phyloP scores from a whole-genome alignment of 306 rosid genomes.

The Cucurbita pepo region DNA sequence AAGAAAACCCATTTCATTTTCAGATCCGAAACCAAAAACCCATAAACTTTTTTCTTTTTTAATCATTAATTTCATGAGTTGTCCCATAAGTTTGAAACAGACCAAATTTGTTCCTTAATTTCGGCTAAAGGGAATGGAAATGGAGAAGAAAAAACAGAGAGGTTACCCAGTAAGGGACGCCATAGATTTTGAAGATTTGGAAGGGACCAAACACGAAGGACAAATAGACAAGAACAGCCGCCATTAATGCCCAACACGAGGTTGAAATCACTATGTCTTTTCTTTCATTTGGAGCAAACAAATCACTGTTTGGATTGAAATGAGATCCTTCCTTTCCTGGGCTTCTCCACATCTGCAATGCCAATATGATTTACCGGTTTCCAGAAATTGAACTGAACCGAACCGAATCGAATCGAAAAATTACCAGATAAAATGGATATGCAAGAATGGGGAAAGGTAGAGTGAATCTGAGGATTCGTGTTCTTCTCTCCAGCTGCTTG shows the following conservation, averaged over 20 bases:
- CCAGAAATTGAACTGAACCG: neutral
- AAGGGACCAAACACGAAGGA: constrained; percentile 37
- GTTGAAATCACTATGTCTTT: constrained; percentile 54
- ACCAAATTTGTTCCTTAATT: neutral
- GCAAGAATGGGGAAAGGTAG: constrained; percentile 77
- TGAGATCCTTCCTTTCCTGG: constrained; percentile 95
- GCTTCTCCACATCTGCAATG: constrained; percentile 65
- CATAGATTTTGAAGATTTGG: constrained; percentile 44
- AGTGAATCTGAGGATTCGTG: constrained; percentile 48
- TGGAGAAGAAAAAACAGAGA: neutral
- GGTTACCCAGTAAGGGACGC: constrained; percentile 70
- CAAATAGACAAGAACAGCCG: constrained; percentile 27
- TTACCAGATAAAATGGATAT: constrained; percentile 79
- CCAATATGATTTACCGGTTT: neutral
- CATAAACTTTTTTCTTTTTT: neutral
- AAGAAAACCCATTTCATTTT: neutral
- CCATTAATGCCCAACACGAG: constrained; percentile 53
- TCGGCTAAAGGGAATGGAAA: neutral
- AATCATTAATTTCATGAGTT: neutral
- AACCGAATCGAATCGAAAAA: neutral
- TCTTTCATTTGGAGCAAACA: constrained; percentile 55
- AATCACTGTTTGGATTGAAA: constrained; percentile 59
- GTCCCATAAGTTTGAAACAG: too few relatives aligned
- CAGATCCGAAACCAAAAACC: neutral
- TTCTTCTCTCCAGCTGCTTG: constrained; percentile 28